Evolutionary conservation across 129 eudicot genomes (phyloP).

Genomic region (Ambrosia artemisiifolia): DNA sequence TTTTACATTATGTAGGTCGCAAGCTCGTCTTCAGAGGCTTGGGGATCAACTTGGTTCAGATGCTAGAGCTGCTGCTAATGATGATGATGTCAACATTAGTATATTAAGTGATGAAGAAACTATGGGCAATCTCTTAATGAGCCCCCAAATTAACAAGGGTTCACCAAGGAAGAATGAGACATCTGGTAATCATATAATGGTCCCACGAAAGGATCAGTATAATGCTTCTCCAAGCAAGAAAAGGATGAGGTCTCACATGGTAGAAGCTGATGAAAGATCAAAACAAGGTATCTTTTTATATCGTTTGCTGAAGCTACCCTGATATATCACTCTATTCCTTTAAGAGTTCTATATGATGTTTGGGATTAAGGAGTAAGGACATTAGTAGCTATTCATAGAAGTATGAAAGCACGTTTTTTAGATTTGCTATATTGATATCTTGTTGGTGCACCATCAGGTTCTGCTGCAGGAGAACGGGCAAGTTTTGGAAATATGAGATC

Average conservation of each 20-base stretch:
- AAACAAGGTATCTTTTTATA: slow-evolving; percentile 53
- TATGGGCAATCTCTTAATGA: slow-evolving; percentile 30
- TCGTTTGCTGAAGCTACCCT: slow-evolving; percentile 8
- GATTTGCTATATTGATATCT: slow-evolving; percentile 2
- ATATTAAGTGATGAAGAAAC: slow-evolving; percentile 48
- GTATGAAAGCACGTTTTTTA: slow-evolving; percentile 7
- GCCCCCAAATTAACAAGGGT: slow-evolving; percentile 26
- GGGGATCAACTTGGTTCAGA: slow-evolving; percentile 68
- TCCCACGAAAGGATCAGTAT: slow-evolving; percentile 23
- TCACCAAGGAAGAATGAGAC: slow-evolving; percentile 38
- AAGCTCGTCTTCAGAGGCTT: slow-evolving; percentile 64
- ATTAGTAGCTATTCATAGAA: neutral
- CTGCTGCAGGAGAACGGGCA: slow-evolving; percentile 26
- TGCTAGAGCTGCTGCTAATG: slow-evolving; percentile 38
- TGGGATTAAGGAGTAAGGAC: neutral
- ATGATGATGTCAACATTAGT: slow-evolving; percentile 46
- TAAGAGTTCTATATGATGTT: neutral
- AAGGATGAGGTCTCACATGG: slow-evolving; percentile 34
- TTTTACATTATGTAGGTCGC: slow-evolving; percentile 45
- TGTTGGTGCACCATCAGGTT: slow-evolving; percentile 29
- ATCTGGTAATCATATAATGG: slow-evolving; percentile 25
- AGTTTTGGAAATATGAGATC: slow-evolving; percentile 25
- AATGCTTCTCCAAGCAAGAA: slow-evolving; percentile 54
- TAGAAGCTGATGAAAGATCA: slow-evolving; percentile 42
- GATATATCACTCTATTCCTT: neutral